Evolutionary conservation across 2,329 filamentous ascomycete species (phyloP).

Genomic region (Delphinella strobiligena): DNA sequence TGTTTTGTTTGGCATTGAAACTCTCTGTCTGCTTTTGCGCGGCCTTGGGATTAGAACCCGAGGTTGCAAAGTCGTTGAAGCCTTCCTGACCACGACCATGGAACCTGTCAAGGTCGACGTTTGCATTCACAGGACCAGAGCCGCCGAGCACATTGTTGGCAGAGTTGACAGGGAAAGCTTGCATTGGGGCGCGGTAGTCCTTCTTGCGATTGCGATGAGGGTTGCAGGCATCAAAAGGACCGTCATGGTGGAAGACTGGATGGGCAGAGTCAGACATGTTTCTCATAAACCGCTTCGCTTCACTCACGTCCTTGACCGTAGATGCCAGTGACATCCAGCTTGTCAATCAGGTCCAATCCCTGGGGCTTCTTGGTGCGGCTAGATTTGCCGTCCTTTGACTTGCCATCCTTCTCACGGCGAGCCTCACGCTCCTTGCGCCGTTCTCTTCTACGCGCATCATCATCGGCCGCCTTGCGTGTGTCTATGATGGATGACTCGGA

Average conservation of each 20-base stretch:
- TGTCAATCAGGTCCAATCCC: constrained; percentile 81
- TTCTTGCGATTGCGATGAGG: constrained; percentile 84
- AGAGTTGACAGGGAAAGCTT: constrained; percentile 86
- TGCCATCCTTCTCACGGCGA: constrained; percentile 25
- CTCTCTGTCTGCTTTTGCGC: constrained; percentile 18
- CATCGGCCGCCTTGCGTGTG: constrained; percentile 47
- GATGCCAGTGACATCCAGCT: constrained; percentile 90
- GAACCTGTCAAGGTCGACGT: constrained; percentile 76
- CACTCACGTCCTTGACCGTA: constrained; percentile 80
- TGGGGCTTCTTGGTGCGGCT: constrained; percentile 26
- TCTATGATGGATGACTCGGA: constrained; percentile 67
- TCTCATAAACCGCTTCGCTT: too few species aligned
- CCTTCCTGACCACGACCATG: constrained; percentile 79
- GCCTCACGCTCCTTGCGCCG: constrained; percentile 39
- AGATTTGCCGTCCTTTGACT: constrained; percentile 24
- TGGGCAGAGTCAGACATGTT: constrained; percentile 8
- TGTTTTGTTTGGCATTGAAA: constrained; percentile 57
- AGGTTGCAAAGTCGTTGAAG: constrained; percentile 63
- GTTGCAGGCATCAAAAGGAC: constrained; percentile 92
- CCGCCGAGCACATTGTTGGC: constrained; percentile 88
- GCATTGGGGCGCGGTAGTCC: constrained; percentile 78
- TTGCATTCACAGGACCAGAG: constrained; percentile 67
- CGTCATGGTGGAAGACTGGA: constrained; percentile 90
- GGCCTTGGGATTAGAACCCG: constrained; percentile 19
- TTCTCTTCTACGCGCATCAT: constrained; percentile 39